A percentile compares a stretch with the other conserved stretches of the same genome.
Evolutionary conservation across 805 yeast genomes (phyloP).

Genomic region (Candida manassasensis): DNA sequence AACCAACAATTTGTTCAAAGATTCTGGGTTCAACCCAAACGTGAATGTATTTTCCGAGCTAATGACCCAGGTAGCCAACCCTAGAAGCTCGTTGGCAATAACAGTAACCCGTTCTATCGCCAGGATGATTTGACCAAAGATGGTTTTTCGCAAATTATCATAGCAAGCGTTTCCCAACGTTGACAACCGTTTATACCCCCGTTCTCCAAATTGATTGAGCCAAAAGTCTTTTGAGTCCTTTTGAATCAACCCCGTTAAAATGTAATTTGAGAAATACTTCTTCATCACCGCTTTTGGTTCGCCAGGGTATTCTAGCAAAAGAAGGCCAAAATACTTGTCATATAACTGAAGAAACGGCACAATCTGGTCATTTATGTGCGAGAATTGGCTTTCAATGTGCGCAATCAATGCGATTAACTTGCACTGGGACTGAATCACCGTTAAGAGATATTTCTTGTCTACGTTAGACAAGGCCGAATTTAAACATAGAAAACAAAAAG

Average conservation of each 20-base stretch:
- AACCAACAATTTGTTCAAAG: slow-evolving; percentile 7
- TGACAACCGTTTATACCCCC: slow-evolving; percentile 56
- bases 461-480: slow-evolving; percentile 10
- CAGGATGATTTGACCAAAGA: slow-evolving; percentile 49
- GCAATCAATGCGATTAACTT: slow-evolving; percentile 22
- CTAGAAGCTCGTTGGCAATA: slow-evolving; percentile 37
- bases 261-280: slow-evolving; percentile 36
- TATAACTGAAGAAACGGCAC: slow-evolving; percentile 20
- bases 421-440: slow-evolving; percentile 21
- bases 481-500: slow-evolving; percentile 12
- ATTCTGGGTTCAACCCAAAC: slow-evolving; percentile 9
- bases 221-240: slow-evolving; percentile 52
- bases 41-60: slow-evolving; percentile 11
- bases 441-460: slow-evolving; percentile 14
- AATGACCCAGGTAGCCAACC: slow-evolving; percentile 35
- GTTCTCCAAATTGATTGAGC: slow-evolving; percentile 61
- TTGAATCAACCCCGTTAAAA: slow-evolving; percentile 53
- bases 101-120: slow-evolving; percentile 53
- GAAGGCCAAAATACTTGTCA: slow-evolving; percentile 24
- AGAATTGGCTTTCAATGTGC: slow-evolving; percentile 20
- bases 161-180: slow-evolving; percentile 47
- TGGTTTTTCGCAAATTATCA: slow-evolving; percentile 43
- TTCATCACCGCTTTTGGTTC: slow-evolving; percentile 14
- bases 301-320: slow-evolving; percentile 4
- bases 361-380: slow-evolving; percentile 16